Evolutionary conservation across 2,329 filamentous ascomycete genomes (phyloP).

Genomic region (Trichoderma guizhouense): DNA sequence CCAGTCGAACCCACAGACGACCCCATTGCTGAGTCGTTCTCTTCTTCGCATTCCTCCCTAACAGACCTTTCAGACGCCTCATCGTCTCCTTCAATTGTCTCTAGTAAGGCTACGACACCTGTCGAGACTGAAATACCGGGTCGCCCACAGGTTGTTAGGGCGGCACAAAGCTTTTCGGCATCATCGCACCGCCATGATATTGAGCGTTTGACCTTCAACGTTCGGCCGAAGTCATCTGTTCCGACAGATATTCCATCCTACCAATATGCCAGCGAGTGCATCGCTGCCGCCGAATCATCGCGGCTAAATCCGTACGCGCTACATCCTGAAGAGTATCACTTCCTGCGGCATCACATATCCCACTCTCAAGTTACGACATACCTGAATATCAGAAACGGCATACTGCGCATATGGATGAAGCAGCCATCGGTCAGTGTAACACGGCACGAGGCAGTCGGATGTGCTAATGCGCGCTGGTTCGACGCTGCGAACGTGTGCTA

Average conservation of each 20-base stretch:
- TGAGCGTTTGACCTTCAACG: conserved; percentile 49
- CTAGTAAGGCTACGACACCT: conserved; percentile 64
- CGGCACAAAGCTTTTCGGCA: conserved; percentile 21
- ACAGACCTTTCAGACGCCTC: conserved; percentile 56
- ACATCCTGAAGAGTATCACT: conserved; percentile 76
- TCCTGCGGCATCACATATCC: conserved; percentile 78
- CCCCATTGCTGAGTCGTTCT: conserved; percentile 40
- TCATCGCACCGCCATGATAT: conserved; percentile 30
- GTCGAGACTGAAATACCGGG: conserved; percentile 39
- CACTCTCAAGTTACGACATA: conserved; percentile 90
- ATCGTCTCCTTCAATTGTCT: conserved; percentile 51
- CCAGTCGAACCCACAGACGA: conserved; percentile 21
- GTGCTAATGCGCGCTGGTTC: conserved; percentile 85
- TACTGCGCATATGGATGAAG: conserved; percentile 82
- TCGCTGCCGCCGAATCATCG: conserved; percentile 83
- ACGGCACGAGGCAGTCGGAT: conserved; percentile 82
- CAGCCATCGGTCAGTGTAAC: conserved; percentile 82
- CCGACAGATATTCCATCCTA: conserved; percentile 67
- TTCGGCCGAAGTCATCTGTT: conserved; percentile 78
- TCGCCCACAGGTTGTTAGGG: conserved; percentile 24
- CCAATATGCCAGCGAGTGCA: conserved; percentile 88
- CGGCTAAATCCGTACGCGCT: conserved; percentile 85
- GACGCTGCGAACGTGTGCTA: conserved; percentile 84
- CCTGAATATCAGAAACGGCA: conserved; percentile 92
- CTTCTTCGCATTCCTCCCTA: conserved; percentile 51